A percentile compares a stretch with the other conserved stretches of the same genome.
These are phyloP conservation scores for Podospora sp. DNA, from an alignment of 495 filamentous ascomycete genomes.

Conservation along the genomic window DNA sequence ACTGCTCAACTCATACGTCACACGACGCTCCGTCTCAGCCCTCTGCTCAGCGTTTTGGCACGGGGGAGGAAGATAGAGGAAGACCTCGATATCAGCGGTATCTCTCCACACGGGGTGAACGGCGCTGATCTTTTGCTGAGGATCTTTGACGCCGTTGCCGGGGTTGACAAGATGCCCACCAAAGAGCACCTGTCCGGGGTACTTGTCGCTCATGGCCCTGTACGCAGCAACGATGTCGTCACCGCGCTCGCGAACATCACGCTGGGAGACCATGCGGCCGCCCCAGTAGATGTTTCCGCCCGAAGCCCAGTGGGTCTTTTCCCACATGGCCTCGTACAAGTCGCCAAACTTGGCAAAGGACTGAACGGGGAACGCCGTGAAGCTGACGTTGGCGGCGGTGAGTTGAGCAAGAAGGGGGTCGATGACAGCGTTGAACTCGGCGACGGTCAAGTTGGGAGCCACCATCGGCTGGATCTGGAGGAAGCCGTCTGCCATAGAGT, in stretches of 20 bases:
- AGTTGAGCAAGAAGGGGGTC: constrained; percentile 39
- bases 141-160: constrained; percentile 26
- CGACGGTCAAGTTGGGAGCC: constrained; percentile 31
- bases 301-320: background rate
- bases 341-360: constrained; percentile 17
- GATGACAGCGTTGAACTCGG: constrained; percentile 34
- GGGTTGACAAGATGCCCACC: constrained; percentile 44
- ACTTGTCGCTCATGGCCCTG: constrained; percentile 25
- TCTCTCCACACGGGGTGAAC: constrained; percentile 55
- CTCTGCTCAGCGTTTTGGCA: constrained; percentile 14
- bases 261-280: constrained; percentile 17
- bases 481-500: constrained; percentile 26
- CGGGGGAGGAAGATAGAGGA: constrained; percentile 17
- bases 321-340: constrained; percentile 20
- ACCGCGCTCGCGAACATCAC: constrained; percentile 33
- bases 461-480: constrained; percentile 34
- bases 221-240: constrained; percentile 33
- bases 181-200: constrained; percentile 21
- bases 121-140: constrained; percentile 33
- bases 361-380: constrained; percentile 22
- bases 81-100: constrained; percentile 19
- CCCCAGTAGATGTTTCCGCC: constrained; percentile 9
- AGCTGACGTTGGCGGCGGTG: constrained; percentile 28
- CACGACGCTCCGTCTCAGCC: constrained; percentile 9
- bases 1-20: constrained; percentile 16